Base-by-base conservation (phyloP, 176 grass and related monocot genomes). In the Juncus inflexus region DNA sequence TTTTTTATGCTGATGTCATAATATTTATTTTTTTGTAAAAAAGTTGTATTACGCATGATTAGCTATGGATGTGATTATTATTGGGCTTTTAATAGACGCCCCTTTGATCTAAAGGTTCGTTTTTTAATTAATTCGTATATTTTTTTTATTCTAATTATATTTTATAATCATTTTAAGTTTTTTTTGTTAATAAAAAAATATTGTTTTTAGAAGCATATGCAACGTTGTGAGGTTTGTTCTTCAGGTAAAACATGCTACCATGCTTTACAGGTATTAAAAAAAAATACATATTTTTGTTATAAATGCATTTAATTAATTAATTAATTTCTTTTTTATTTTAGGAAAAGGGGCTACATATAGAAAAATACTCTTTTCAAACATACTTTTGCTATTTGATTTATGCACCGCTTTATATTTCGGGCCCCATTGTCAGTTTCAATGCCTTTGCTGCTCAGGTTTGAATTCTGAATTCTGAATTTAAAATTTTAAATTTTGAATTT, bases 11-110 rank as follows among this genome's bases (percentile, higher is more conserved):
- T 15, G 45, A 7, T 72, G 42, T 43, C 0, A 38, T 77, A 1
- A 56, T 51, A n/a, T 16, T 13, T 49, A 42, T 60, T 12, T 61
- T 69, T 55, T 65, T 73, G 40, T 76, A 47, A 60, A 62, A 35
- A 64, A 85, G 94, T 92, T 73, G 68, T 89, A 69, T 63, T 97
- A 63, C 80, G 88, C 5, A 97, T 97, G 74, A 91, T 92, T 79
- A 97, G 94, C 68, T 97, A 79, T 80, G 88, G 88, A 86, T 97
- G 94, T 59, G 88, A 97, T 69, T 92, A 97, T 77, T 82, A 87
- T 73, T 87, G 82, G 74, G 60, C 88, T 12, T 42, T 84, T 70
- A 60, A 49, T 39, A 63, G 79, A 53, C 53, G 57, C 69, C 80
- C 62, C 37, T 97, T 92, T 89, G 88, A 97, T 75, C 78, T 77